Base-by-base conservation (phyloP, 345 rosid species). In the Hibiscus trionum region DNA sequence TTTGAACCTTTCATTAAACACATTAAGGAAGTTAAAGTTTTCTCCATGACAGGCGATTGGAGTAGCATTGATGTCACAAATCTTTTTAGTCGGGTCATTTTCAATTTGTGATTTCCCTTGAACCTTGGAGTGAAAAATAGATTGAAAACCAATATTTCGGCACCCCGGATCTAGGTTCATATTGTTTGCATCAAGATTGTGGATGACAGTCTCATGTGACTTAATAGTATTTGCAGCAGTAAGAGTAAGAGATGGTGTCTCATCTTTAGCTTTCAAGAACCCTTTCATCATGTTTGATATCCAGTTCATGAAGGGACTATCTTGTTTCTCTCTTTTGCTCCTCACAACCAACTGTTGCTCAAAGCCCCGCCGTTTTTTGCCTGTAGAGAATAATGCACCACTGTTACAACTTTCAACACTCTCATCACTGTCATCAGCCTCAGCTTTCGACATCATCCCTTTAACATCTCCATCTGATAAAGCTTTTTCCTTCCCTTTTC, bases 351-450 rank as follows among this genome's bases (percentile, higher is more conserved):
- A 73, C 73, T 81, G 84, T 46, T 82, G 82, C 65, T 90, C 96
- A 79, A 76, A 77, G 71, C 80, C 80, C 80, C 83, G 15, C 66
- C 78, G 75, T 77, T 80, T 88, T 77, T 86, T 86, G 39, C 90
- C 85, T 12, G 79, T 74, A 19, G 82, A 78, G 66, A 79, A 73
- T 46, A 80, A 70, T 70, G 89, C 81, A 15, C 86, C 75, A 61
- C 88, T 87, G 39, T 85, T 89, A 72, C 97, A 91, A 72, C 97
- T 92, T 79, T 95, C 99, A 35, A 88, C 96, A 77, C 97, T 95
- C 80, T 87, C 97, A 50, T 83, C 82, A 80, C 97, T 95, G 74
- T 79, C 88, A 69, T 87, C 79, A 0, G 0, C 56, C 2, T 79
- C 85, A 65, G 79, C 83, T 77, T 83, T 76, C 19, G 66, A 60